Conservation (phyloP, 2,329 filamentous ascomycete genomes). For the Botryotinia globosa region DNA sequence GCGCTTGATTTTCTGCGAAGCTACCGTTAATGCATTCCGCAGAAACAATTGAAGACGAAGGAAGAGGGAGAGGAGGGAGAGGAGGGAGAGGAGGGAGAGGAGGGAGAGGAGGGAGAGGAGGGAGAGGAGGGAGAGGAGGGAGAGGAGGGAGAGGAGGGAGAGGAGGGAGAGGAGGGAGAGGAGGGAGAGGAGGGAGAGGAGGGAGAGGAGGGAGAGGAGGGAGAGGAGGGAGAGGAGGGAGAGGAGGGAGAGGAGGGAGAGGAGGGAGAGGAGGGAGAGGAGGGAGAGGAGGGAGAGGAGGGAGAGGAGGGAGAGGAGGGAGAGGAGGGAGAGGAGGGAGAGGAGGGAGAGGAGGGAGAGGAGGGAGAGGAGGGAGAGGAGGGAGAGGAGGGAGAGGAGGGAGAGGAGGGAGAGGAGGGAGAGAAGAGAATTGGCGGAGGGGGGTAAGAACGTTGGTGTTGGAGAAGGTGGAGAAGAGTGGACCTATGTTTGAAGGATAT, state of each 20-base stretch:
- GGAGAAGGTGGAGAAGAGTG: neutral
- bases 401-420: neutral
- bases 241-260: neutral
- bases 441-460: neutral
- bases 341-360: neutral
- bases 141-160: neutral
- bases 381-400: neutral
- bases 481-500: neutral
- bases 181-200: neutral
- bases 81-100: neutral
- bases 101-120: neutral
- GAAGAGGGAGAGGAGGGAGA: neutral
- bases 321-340: neutral
- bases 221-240: neutral
- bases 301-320: neutral
- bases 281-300: neutral
- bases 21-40: accelerated
- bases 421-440: neutral
- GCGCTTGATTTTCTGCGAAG: neutral
- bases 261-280: neutral
- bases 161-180: neutral
- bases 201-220: neutral
- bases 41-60: neutral
- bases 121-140: neutral
- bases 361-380: neutral